Conservation (phyloP, 371 early-diverging fungal genomes). For the Zychaea mexicana region DNA sequence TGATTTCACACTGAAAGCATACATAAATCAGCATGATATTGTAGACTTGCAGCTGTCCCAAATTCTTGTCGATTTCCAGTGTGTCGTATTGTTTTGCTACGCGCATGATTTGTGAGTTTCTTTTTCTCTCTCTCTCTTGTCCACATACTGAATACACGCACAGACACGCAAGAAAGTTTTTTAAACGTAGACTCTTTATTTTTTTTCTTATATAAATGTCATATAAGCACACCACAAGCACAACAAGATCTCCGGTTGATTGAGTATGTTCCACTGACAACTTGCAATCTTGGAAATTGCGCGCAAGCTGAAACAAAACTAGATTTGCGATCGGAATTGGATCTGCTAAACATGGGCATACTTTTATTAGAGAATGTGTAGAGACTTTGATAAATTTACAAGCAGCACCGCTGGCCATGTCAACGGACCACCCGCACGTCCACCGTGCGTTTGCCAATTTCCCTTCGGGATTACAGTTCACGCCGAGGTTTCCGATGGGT, state of each 20-base stretch:
- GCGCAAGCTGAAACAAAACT: not conserved
- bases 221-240: constrained; percentile 3
- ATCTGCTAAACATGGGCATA: not conserved
- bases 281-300: not conserved
- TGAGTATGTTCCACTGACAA: not conserved
- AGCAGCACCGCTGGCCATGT: not conserved
- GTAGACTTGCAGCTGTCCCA: not conserved
- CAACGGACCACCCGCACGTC: not conserved
- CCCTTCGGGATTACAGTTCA: not conserved
- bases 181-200: not conserved
- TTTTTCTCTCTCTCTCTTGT: not conserved
- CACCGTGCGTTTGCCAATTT: constrained; percentile 1
- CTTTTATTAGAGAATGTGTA: not conserved
- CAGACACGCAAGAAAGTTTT: not conserved
- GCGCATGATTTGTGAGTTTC: constrained; percentile 3
- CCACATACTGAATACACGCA: not conserved
- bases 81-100: constrained; percentile 3
- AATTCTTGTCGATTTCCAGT: not conserved
- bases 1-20: not conserved
- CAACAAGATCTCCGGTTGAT: not conserved
- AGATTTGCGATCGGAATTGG: no score
- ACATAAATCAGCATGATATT: not conserved
- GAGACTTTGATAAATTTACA: not conserved
- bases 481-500: not conserved
- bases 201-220: not conserved